Evolutionary conservation across 164 flowering plant genomes (phyloP).

Genomic region (Akebia trifoliata): DNA sequence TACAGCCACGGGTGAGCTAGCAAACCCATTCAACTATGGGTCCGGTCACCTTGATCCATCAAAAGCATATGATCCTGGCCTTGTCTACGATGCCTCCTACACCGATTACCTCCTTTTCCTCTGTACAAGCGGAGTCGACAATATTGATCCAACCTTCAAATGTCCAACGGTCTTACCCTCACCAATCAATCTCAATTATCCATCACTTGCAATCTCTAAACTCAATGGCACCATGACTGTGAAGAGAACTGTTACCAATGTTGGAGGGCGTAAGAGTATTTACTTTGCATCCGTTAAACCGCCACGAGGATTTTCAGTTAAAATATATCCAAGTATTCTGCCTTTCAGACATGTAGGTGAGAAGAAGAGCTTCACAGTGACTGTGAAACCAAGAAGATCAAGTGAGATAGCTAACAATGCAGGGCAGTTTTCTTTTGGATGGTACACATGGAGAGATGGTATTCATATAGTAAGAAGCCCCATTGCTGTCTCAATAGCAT

Average conservation of each 20-base stretch:
- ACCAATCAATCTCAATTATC: slow-evolving; percentile 56
- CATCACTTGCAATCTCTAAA: slow-evolving; percentile 58
- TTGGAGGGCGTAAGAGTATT: slow-evolving; percentile 37
- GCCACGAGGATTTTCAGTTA: slow-evolving; percentile 51
- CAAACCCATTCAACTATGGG: slow-evolving; percentile 71
- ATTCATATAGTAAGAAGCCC: slow-evolving; percentile 58
- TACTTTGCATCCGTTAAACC: slow-evolving; percentile 40
- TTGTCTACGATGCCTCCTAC: slow-evolving; percentile 77
- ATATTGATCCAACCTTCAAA: slow-evolving; percentile 31
- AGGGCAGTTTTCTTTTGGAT: slow-evolving; percentile 53
- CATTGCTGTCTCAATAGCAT: slow-evolving; percentile 47
- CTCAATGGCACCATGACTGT: slow-evolving; percentile 45
- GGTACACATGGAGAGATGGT: slow-evolving; percentile 68
- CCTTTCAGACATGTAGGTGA: slow-evolving; percentile 39
- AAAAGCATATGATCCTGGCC: slow-evolving; percentile 80
- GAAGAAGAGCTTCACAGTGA: slow-evolving; percentile 60
- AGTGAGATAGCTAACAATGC: background rate
- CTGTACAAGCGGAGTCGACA: slow-evolving; percentile 35
- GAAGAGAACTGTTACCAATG: slow-evolving; percentile 71
- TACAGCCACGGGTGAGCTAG: slow-evolving; percentile 36
- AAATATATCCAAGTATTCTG: slow-evolving; percentile 42
- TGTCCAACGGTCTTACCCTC: slow-evolving; percentile 44
- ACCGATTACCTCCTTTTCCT: slow-evolving; percentile 59
- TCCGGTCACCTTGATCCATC: slow-evolving; percentile 69
- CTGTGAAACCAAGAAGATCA: slow-evolving; percentile 27